These are phyloP conservation scores for Shiraia sp. DNA, from an alignment of 2,329 filamentous ascomycete species.

Conservation along the genomic window DNA sequence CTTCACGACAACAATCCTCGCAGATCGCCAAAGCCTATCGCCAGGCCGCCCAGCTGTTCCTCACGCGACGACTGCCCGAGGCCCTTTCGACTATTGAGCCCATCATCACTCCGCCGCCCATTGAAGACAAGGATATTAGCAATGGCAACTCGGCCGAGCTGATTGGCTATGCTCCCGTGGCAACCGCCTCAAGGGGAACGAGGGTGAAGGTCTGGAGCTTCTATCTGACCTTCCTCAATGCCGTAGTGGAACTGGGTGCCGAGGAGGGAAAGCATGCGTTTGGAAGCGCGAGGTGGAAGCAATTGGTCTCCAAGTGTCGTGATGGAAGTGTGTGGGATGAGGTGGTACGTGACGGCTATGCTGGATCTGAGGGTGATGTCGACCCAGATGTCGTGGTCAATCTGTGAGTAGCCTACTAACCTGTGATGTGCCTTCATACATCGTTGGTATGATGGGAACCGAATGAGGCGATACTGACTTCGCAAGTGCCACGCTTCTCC, in stretches of 20 bases:
- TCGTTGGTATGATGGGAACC: too few relatives aligned
- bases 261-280: slow-evolving; percentile 90
- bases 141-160: slow-evolving; percentile 27
- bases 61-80: slow-evolving; percentile 91
- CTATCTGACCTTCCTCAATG: slow-evolving; percentile 91
- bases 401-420: slow-evolving; percentile 59
- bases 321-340: slow-evolving; percentile 95
- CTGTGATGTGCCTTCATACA: background rate
- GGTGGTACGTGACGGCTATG: slow-evolving; percentile 83
- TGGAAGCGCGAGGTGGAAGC: slow-evolving; percentile 82
- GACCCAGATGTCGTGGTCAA: slow-evolving; percentile 94
- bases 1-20: slow-evolving; percentile 67
- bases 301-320: slow-evolving; percentile 79
- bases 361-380: slow-evolving; percentile 84
- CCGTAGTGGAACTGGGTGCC: slow-evolving; percentile 82
- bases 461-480: slow-evolving; percentile 3
- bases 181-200: slow-evolving; percentile 77
- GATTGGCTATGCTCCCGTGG: slow-evolving; percentile 67
- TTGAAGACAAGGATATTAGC: slow-evolving; percentile 23
- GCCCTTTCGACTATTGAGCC: slow-evolving; percentile 83
- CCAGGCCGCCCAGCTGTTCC: slow-evolving; percentile 89
- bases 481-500: slow-evolving; percentile 78
- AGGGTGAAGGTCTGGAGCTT: slow-evolving; percentile 97
- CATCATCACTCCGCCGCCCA: slow-evolving; percentile 66
- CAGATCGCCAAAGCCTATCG: slow-evolving; percentile 91